These are phyloP conservation scores for Simplicillium sp. DNA, from an alignment of 2,329 filamentous ascomycete genomes.

Conservation along the genomic window DNA sequence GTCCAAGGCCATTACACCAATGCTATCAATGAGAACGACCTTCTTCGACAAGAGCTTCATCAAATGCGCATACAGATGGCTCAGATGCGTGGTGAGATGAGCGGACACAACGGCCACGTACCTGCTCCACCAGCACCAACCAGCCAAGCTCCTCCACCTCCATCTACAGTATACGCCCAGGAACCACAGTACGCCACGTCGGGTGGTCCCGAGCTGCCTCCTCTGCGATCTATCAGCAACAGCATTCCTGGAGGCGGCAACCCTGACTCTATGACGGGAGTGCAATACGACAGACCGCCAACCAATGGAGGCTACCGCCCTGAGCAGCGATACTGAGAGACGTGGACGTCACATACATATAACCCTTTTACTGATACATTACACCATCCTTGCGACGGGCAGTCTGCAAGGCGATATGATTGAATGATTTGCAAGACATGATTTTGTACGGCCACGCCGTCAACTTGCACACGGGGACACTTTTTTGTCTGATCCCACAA, in stretches of 20 bases:
- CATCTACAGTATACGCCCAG: conserved; percentile 15
- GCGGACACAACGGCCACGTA: neutral
- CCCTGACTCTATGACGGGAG: conserved; percentile 56
- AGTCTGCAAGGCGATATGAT: neutral
- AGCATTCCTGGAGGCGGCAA: conserved; percentile 22
- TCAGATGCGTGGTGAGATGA: conserved; percentile 30
- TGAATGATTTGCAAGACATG: neutral
- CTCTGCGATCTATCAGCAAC: conserved; percentile 41
- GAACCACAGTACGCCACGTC: conserved; percentile 20
- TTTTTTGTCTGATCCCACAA: no score
- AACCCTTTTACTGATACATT: neutral
- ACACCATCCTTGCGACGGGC: no score
- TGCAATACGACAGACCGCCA: conserved; percentile 46
- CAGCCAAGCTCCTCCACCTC: conserved; percentile 15
- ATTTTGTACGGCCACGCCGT: no score
- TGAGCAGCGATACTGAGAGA: conserved; percentile 25
- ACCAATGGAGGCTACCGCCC: conserved; percentile 36
- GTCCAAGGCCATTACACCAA: conserved; percentile 35
- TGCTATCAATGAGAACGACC: conserved; percentile 32
- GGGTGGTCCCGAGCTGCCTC: conserved; percentile 43
- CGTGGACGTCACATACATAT: neutral
- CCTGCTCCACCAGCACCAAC: neutral
- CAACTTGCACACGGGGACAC: no score
- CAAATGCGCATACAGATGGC: conserved; percentile 36
- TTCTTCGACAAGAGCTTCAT: conserved; percentile 39